A percentile compares a stretch with the other conserved stretches of the same genome.
Conservation (phyloP, 306 rosid species). For the Casuarina equisetifolia region DNA sequence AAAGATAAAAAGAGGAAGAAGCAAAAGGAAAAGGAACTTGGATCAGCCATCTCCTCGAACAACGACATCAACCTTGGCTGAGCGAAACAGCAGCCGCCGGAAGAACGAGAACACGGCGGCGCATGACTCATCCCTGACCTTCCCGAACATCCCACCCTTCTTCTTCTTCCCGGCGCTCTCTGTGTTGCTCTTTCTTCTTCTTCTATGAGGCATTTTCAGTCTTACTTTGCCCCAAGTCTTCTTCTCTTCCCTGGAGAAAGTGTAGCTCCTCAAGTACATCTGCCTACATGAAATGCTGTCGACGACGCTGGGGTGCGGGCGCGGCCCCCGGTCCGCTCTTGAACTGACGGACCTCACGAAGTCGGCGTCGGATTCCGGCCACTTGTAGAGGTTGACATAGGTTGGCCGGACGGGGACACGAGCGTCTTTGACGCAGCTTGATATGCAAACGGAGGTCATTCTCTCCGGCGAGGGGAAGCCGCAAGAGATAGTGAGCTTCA, state of each 20-base stretch:
- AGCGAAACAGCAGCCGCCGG: slow-evolving; percentile 36
- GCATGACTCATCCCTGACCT: slow-evolving; percentile 34
- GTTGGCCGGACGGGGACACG: slow-evolving; percentile 64
- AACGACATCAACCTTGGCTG: slow-evolving; percentile 33
- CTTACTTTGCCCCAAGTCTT: slow-evolving; percentile 34
- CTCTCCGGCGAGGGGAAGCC: too few species aligned
- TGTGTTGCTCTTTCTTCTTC: background rate
- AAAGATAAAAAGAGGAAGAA: too few species aligned
- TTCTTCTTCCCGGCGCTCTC: slow-evolving; percentile 18
- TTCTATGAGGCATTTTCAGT: slow-evolving; percentile 13
- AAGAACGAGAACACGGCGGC: slow-evolving; percentile 34
- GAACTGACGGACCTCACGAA: slow-evolving; percentile 59
- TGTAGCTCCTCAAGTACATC: slow-evolving; percentile 56
- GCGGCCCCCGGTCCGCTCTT: background rate
- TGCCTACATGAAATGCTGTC: slow-evolving; percentile 51
- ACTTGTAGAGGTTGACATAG: slow-evolving; percentile 72
- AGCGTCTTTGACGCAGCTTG: slow-evolving; percentile 65
- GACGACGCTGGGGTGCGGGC: slow-evolving; percentile 16
- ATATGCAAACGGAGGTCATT: slow-evolving; percentile 20
- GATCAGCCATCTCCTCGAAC: slow-evolving; percentile 24
- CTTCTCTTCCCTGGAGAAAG: slow-evolving; percentile 44
- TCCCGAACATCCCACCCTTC: slow-evolving; percentile 10
- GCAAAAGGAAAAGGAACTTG: background rate
- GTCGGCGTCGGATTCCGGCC: slow-evolving; percentile 90
- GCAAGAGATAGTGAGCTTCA: too few species aligned